Percentiles rank a stretch among this genome's conserved stretches.
Conservation (phyloP, 2,329 filamentous ascomycete species). For the Phialophora macrospora region DNA sequence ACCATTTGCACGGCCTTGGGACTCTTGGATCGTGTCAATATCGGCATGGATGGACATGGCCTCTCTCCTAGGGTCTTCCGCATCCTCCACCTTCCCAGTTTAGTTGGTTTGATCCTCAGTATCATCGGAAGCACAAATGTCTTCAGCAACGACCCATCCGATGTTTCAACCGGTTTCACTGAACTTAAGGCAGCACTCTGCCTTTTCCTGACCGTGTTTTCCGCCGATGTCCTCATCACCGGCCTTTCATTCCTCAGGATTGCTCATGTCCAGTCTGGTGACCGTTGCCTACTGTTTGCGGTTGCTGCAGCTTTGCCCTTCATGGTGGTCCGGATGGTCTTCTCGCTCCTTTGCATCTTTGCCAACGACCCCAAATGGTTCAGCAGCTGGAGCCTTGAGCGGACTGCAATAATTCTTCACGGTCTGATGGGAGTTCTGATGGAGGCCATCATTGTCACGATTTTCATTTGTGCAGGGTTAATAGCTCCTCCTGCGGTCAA, state of each 20-base stretch:
- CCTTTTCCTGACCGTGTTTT: conserved; percentile 52
- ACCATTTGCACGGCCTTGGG: conserved; percentile 55
- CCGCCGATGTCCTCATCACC: conserved; percentile 43
- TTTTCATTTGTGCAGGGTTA: conserved; percentile 47
- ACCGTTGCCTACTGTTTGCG: conserved; percentile 54
- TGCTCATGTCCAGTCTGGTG: conserved; percentile 48
- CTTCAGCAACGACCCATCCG: conserved; percentile 40
- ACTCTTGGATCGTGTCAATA: conserved; percentile 48
- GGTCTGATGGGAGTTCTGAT: conserved; percentile 57
- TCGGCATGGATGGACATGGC: conserved; percentile 27
- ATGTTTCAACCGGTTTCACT: conserved; percentile 41
- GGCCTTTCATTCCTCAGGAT: conserved; percentile 41
- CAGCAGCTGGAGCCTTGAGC: conserved; percentile 45
- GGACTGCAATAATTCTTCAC: conserved; percentile 48
- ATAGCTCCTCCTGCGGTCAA: conserved; percentile 1
- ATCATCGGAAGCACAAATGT: conserved; percentile 54
- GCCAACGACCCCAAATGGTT: conserved; percentile 48
- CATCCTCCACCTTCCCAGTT: conserved; percentile 43
- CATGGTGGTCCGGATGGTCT: conserved; percentile 57
- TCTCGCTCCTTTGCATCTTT: conserved; percentile 54
- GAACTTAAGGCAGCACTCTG: conserved; percentile 51
- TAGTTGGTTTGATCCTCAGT: conserved; percentile 46
- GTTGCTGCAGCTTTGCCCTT: conserved; percentile 55
- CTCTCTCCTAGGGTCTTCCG: conserved; percentile 41
- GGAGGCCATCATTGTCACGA: conserved; percentile 56